Conservation (phyloP, 2,329 filamentous ascomycete genomes). For the Mariannaea elegans region DNA sequence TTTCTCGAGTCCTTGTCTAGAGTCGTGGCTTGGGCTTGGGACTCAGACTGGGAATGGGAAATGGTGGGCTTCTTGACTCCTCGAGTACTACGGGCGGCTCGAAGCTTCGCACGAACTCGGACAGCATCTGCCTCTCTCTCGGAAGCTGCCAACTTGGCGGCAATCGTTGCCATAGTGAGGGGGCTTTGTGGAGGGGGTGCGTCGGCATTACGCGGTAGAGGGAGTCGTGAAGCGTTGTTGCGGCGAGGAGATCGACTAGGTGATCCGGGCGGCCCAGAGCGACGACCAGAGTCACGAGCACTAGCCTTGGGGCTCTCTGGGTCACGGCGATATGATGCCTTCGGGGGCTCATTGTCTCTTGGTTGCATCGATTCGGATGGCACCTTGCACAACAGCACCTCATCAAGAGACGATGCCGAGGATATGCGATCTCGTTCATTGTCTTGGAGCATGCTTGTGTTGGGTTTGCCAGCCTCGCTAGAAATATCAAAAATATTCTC, state of each 20-base stretch:
- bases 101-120: constrained; percentile 69
- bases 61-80: constrained; percentile 44
- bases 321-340: constrained; percentile 25
- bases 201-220: constrained; percentile 48
- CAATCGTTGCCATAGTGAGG: constrained; percentile 68
- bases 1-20: constrained; percentile 20
- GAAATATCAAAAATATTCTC: constrained; percentile 57
- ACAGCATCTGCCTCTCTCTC: constrained; percentile 72
- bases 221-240: constrained; percentile 33
- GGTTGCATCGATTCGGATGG: constrained; percentile 26
- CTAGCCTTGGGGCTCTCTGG: constrained; percentile 28
- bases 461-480: constrained; percentile 33
- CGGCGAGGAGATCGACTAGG: constrained; percentile 32
- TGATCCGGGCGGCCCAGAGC: constrained; percentile 26
- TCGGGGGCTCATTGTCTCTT: constrained; percentile 15
- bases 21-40: constrained; percentile 14
- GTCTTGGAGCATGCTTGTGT: constrained; percentile 13
- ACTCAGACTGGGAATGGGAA: constrained; percentile 30
- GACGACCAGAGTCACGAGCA: constrained; percentile 18
- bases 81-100: constrained; percentile 57
- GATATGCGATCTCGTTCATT: constrained; percentile 37
- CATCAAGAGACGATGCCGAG: constrained; percentile 45
- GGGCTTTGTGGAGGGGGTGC: constrained; percentile 62
- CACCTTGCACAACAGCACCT: constrained; percentile 43
- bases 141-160: constrained; percentile 70